Conservation (phyloP, 2,329 filamentous ascomycete genomes). For the Macrophomina tecta region DNA sequence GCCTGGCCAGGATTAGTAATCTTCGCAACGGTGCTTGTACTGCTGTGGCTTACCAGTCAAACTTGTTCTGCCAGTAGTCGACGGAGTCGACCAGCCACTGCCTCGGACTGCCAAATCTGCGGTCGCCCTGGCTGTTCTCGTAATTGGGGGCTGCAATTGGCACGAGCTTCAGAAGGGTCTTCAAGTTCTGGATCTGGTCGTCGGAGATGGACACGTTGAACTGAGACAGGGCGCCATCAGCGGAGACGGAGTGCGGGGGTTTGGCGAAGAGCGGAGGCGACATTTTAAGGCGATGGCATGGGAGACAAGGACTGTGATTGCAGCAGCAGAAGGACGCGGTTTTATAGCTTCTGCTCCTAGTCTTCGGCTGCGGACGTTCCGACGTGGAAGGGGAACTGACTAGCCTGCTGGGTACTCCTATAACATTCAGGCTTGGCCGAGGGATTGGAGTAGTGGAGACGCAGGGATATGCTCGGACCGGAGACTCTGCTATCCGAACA, state of each 20-base stretch:
- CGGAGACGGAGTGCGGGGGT: slow-evolving; percentile 1
- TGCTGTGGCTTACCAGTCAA: slow-evolving; percentile 38
- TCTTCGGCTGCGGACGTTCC: neutral
- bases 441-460: too few relatives aligned
- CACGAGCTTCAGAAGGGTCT: slow-evolving; percentile 37
- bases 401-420: neutral
- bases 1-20: slow-evolving; percentile 33
- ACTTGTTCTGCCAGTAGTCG: slow-evolving; percentile 39
- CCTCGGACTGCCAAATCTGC: slow-evolving; percentile 40
- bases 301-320: too few relatives aligned
- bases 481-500: too few relatives aligned
- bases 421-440: too few relatives aligned
- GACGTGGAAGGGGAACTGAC: too few relatives aligned
- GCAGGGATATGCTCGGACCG: too few relatives aligned
- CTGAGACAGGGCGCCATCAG: neutral
- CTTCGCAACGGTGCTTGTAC: slow-evolving; percentile 5
- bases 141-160: slow-evolving; percentile 42
- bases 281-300: neutral
- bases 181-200: slow-evolving; percentile 39
- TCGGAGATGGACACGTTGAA: slow-evolving; percentile 29
- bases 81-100: slow-evolving; percentile 41
- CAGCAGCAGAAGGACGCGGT: neutral
- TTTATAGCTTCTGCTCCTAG: neutral
- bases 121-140: slow-evolving; percentile 32
- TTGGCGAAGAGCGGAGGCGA: slow-evolving; percentile 4